Conservation (phyloP, 2,329 filamentous ascomycete species). For the Alternaria dauci region DNA sequence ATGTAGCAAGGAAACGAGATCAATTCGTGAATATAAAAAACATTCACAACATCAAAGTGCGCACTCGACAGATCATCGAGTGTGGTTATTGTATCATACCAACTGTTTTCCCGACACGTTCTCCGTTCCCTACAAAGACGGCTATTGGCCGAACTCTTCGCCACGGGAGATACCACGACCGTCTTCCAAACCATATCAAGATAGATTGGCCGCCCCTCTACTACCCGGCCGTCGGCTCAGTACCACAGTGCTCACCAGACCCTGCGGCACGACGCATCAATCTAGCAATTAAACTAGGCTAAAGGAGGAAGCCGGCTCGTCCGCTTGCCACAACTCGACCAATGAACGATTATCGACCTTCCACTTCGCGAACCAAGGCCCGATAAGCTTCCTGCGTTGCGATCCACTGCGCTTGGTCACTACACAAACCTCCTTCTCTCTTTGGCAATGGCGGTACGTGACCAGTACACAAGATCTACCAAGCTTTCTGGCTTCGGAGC, state of each 20-base stretch:
- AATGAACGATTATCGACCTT: slow-evolving; percentile 1
- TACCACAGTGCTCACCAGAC: background rate
- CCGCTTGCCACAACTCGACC: background rate
- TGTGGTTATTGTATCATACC: background rate
- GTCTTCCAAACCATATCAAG: background rate
- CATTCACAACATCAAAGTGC: background rate
- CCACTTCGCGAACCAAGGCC: slow-evolving; percentile 4
- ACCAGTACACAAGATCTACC: background rate
- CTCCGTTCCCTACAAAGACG: background rate
- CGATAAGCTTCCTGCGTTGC: slow-evolving; percentile 7
- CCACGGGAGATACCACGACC: background rate
- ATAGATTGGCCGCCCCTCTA: background rate
- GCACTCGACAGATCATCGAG: background rate
- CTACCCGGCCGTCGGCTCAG: background rate
- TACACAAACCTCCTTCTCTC: slow-evolving; percentile 3
- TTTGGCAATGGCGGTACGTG: background rate
- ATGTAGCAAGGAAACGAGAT: background rate
- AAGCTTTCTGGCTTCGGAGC: background rate
- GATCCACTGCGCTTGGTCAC: slow-evolving; percentile 4
- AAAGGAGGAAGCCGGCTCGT: slow-evolving; percentile 5
- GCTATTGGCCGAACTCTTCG: background rate
- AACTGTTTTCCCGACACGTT: background rate
- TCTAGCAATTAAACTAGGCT: slow-evolving; percentile 4
- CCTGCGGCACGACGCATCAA: background rate
- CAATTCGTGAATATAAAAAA: background rate